A percentile compares a stretch with the other conserved stretches of the same genome.
Evolutionary conservation across 2,329 filamentous ascomycete genomes (phyloP).

Genomic region (Ophiostoma sp.): DNA sequence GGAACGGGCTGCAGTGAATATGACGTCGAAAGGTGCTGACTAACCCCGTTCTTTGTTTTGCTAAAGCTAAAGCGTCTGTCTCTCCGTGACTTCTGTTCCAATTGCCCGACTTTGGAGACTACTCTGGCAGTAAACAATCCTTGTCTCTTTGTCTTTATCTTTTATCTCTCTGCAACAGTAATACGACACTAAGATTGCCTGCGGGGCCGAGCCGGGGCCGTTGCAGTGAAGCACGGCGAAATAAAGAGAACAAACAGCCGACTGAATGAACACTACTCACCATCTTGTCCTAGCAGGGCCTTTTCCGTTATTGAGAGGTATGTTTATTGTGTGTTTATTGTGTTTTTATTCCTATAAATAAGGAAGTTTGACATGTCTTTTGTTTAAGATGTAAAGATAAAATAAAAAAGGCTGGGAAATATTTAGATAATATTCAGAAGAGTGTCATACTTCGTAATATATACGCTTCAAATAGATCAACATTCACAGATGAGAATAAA

Average conservation of each 20-base stretch:
- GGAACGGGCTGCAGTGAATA: neutral
- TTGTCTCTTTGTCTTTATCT: conserved; percentile 2
- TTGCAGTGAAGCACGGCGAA: neutral
- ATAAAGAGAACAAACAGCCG: neutral
- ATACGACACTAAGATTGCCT: neutral
- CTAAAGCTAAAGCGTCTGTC: neutral
- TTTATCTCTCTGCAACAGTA: conserved; percentile 2
- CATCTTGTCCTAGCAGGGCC: too few species aligned
- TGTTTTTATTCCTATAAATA: too few species aligned
- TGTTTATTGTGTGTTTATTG: too few species aligned
- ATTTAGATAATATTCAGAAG: too few species aligned
- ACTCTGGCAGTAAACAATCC: neutral
- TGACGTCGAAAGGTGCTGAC: conserved; percentile 8
- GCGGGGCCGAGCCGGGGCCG: conserved; percentile 1
- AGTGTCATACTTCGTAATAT: too few species aligned
- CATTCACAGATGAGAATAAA: too few species aligned
- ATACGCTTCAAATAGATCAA: too few species aligned
- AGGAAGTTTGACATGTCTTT: too few species aligned
- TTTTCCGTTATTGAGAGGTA: too few species aligned
- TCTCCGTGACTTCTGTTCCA: neutral
- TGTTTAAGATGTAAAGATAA: too few species aligned
- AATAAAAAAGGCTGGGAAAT: too few species aligned
- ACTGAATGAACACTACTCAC: too few species aligned
- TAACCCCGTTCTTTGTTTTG: neutral
- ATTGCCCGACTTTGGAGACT: neutral